These are phyloP conservation scores for Botrytis byssoidea DNA, from an alignment of 2,329 filamentous ascomycete species.

Conservation along the genomic window DNA sequence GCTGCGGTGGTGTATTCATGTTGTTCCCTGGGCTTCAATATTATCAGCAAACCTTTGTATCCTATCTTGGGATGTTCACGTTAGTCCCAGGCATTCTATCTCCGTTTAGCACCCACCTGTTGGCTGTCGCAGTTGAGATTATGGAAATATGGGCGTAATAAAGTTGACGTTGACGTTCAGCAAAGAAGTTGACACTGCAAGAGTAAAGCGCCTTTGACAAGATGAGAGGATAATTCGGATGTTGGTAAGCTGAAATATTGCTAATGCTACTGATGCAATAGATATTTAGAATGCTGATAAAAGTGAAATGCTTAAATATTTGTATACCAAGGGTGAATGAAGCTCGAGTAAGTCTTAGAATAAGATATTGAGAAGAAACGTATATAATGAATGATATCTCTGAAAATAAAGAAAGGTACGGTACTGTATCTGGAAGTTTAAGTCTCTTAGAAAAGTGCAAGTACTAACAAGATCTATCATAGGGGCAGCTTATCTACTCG, in stretches of 20 bases:
- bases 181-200: background rate
- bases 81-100: background rate
- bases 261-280: background rate
- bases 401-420: no score
- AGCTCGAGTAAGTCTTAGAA: background rate
- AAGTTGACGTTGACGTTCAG: background rate
- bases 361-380: background rate
- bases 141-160: background rate
- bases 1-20: background rate
- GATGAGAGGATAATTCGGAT: background rate
- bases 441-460: background rate
- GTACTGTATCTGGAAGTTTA: background rate
- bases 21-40: background rate
- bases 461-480: background rate
- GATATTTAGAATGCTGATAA: background rate
- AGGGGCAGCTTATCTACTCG: background rate
- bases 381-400: background rate
- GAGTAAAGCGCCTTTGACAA: background rate
- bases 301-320: background rate
- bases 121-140: background rate
- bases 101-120: no score
- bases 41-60: rapidly evolving
- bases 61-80: background rate
- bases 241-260: background rate
- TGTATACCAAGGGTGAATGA: background rate